Conservation (phyloP, 495 filamentous ascomycete species). For the Pyronema omphalodes region DNA sequence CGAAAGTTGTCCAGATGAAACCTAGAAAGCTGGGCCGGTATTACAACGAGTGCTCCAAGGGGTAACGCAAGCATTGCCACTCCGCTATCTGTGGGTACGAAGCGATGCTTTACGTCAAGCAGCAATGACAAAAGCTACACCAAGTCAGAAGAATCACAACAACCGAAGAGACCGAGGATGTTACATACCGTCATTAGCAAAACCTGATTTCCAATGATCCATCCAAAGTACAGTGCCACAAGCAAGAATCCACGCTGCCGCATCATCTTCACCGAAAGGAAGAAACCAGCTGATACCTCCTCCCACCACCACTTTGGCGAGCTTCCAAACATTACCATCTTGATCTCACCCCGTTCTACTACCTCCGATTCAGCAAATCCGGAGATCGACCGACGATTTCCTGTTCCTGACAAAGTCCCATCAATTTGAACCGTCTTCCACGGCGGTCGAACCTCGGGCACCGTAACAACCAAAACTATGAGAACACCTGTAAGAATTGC, state of each 20-base stretch:
- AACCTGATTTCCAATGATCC: conserved; percentile 57
- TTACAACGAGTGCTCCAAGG: conserved; percentile 44
- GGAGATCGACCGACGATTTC: not conserved
- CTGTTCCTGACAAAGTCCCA: not conserved
- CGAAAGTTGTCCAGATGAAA: conserved; percentile 44
- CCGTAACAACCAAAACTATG: conserved; percentile 26
- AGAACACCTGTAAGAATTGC: conserved; percentile 42
- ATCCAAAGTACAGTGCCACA: conserved; percentile 52
- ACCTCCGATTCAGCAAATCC: conserved; percentile 21
- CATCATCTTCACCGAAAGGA: conserved; percentile 46
- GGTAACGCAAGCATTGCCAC: conserved; percentile 42
- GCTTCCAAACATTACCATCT: conserved; percentile 48
- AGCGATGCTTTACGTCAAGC: conserved; percentile 37
- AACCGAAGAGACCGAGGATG: not conserved
- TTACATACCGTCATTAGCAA: conserved; percentile 40
- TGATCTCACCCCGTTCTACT: conserved; percentile 53
- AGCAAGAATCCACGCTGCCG: conserved; percentile 50
- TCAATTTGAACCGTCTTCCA: conserved; percentile 7
- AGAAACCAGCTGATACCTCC: conserved; percentile 52
- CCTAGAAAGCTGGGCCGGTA: conserved; percentile 53
- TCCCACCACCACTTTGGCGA: conserved; percentile 57
- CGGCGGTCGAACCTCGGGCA: conserved; percentile 17
- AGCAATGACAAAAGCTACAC: conserved; percentile 45
- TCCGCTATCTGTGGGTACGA: conserved; percentile 43
- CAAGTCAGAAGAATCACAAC: not conserved